Conservation (phyloP, 2,329 filamentous ascomycete genomes). For the Trichophaea hybrida region DNA sequence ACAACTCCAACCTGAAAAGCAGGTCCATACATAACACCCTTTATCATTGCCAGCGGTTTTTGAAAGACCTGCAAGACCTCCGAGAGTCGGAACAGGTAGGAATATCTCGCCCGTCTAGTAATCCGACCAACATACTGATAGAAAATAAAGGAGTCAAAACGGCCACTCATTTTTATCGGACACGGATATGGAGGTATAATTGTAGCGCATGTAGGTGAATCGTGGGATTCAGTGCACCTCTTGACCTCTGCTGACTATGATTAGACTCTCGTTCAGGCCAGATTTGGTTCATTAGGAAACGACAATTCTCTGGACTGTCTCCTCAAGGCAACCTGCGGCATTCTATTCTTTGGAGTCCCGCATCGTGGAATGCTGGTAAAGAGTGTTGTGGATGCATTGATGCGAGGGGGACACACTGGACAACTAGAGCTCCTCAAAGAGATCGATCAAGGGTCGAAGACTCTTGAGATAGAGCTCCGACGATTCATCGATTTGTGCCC, state of each 20-base stretch:
- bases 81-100: conserved; percentile 9
- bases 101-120: neutral
- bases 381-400: conserved; percentile 3
- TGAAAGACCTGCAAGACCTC: conserved; percentile 16
- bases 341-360: conserved; percentile 1
- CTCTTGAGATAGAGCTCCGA: neutral
- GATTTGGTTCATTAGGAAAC: neutral
- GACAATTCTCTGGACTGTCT: neutral
- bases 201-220: conserved; percentile 23
- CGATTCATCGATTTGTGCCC: conserved; percentile 1
- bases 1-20: conserved; percentile 29
- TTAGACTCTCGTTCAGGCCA: neutral
- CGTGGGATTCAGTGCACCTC: neutral
- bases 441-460: neutral
- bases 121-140: neutral
- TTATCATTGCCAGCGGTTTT: conserved; percentile 16
- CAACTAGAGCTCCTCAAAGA: neutral
- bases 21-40: conserved; percentile 24
- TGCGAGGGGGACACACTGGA: neutral
- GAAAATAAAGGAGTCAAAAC: conserved; percentile 8
- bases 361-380: conserved; percentile 8
- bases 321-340: neutral
- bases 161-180: conserved; percentile 26
- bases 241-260: neutral
- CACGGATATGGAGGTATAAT: conserved; percentile 28